Evolutionary conservation across 2,329 filamentous ascomycete genomes (phyloP).

Genomic region (Herpotrichia juniperi): DNA sequence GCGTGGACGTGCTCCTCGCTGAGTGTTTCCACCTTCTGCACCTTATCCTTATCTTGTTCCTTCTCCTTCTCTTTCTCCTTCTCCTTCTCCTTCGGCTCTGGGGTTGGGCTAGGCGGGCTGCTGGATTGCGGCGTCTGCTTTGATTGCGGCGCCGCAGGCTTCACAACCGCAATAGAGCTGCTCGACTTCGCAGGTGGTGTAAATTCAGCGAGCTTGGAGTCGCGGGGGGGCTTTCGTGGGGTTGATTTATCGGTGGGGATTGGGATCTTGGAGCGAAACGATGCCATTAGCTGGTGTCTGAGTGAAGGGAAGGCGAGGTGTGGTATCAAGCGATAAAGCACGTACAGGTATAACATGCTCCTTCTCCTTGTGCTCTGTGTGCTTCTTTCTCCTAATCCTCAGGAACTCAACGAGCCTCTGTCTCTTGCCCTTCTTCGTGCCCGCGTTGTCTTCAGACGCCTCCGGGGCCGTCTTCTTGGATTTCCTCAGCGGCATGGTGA

Average conservation of each 20-base stretch:
- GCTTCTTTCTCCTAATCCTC: conserved; percentile 30
- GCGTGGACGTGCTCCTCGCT: conserved; percentile 66
- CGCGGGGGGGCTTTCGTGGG: conserved; percentile 14
- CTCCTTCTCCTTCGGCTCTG: conserved; percentile 12
- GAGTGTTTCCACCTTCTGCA: conserved; percentile 19
- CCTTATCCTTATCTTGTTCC: not conserved
- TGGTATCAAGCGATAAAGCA: conserved; percentile 18
- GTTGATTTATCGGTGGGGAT: conserved; percentile 10
- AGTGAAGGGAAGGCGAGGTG: conserved; percentile 1
- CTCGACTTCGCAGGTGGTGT: conserved; percentile 13
- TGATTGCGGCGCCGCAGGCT: conserved; percentile 10
- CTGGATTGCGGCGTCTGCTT: conserved; percentile 9
- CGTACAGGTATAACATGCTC: conserved; percentile 17
- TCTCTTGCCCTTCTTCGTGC: conserved; percentile 36
- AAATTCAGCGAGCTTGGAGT: conserved; percentile 22
- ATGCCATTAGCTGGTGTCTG: conserved; percentile 24
- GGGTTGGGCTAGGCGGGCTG: conserved; percentile 15
- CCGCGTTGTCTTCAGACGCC: conserved; percentile 18
- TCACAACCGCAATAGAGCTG: conserved; percentile 18
- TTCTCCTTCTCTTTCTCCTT: not conserved
- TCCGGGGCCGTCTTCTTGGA: conserved; percentile 13
- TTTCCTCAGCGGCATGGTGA: conserved; percentile 36
- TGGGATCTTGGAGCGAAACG: conserved; percentile 21
- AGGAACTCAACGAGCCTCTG: conserved; percentile 40
- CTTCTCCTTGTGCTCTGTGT: conserved; percentile 16